Base-by-base conservation (phyloP, 164 flowering plant genomes). In the Annona squamosa region DNA sequence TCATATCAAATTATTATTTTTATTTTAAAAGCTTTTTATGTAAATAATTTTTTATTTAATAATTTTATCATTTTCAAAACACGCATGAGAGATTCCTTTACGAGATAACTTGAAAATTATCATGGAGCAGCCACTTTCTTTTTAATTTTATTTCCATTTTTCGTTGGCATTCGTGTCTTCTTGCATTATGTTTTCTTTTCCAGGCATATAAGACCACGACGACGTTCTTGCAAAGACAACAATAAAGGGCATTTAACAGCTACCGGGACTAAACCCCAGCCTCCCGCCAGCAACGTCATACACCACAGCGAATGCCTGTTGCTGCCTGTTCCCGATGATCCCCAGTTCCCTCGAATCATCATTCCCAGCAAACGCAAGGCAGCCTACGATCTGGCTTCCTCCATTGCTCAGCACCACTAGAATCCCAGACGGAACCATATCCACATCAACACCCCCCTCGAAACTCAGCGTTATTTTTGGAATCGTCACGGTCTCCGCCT, bases 331-430 rank as follows among this genome's bases (percentile, higher is more conserved):
- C 70, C 77, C 77, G 3, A 75, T 63, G 17, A 75, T 70, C 12
- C 70, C 43, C 48, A 43, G 1, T 16, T 43, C 64, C 9, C n/a
- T 9, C 10, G 62, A 26, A 16, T 64, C 48, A 0, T 12, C n/a
- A 26, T 74, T 75, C 4, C 70, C 77, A 4, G 77, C 77, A 12
- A 75, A 75, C 3, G 87, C 87, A n/a, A 87, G 62, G 76, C 90
- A 87, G 10, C 76, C 79, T 47, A 78, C 81, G 2, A 79, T 47
- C 63, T 3, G 0, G 59, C 59, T 52, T 26, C 37, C 37, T 26
- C 37, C 37, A 26, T 26, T 26, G 10, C 63, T 68, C 1, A 9
- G 68, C 0, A 26, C 77, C 46, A 48, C 43, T 9, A 87, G 72
- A 47, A 80, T 77, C 74, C 87, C 87, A 0, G 67, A 26, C 0